phyloP scores from a whole-genome alignment of 2,329 filamentous ascomycete species.

The Daldinia sp. region DNA sequence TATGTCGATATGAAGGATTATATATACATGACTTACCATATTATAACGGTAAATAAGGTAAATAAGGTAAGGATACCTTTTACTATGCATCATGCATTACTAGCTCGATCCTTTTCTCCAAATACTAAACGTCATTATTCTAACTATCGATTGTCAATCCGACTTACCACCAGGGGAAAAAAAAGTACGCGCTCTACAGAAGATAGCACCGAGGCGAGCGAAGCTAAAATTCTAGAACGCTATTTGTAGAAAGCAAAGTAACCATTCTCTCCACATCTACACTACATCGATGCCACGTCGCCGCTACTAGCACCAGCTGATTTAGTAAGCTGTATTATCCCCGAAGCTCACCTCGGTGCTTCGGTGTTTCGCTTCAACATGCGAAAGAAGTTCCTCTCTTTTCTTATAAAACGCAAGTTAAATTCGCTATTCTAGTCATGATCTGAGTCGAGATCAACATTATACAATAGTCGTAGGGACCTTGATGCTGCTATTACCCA shows the following conservation, averaged over 20 bases:
- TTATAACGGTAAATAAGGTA: neutral
- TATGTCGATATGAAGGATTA: neutral
- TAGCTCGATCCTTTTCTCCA: neutral
- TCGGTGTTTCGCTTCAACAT: conserved; percentile 10
- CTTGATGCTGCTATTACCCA: neutral
- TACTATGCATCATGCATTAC: neutral
- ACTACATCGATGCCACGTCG: too few relatives aligned
- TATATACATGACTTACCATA: neutral
- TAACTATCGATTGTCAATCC: neutral
- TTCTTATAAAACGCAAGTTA: conserved; percentile 1
- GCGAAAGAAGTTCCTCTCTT: neutral
- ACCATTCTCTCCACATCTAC: too few relatives aligned
- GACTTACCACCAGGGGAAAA: neutral
- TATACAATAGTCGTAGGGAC: neutral
- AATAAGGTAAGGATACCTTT: too few relatives aligned
- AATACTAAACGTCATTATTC: neutral
- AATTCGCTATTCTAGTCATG: neutral
- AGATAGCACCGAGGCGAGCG: neutral
- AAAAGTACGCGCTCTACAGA: neutral
- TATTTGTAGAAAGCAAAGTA: neutral
- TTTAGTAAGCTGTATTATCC: neutral
- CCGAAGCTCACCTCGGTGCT: conserved; percentile 11
- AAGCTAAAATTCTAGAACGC: neutral
- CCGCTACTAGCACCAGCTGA: neutral
- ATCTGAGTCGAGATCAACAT: neutral